Base-by-base conservation (phyloP, 2,329 filamentous ascomycete species). In the Colletotrichum scovillei region DNA sequence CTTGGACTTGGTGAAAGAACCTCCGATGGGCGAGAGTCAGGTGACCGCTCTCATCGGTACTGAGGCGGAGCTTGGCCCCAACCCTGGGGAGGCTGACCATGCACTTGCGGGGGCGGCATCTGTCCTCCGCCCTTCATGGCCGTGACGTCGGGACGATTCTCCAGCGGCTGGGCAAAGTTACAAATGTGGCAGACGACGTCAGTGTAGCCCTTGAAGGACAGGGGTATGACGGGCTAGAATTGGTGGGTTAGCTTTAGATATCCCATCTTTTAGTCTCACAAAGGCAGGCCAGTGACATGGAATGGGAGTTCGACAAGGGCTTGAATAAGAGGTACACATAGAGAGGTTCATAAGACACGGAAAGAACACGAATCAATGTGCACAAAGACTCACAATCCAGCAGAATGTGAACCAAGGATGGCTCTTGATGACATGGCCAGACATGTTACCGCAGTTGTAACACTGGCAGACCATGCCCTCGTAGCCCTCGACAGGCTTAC, bases 381-480 rank as follows among this genome's bases (percentile, higher is more conserved):
- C 14, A 49, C 3, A 5, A 35, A 28, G 16, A 84, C 88, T 78
- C 82, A 92, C 90, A 66, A 95, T 83, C 82, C 93, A 95, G 86
- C 93, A 95, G 79, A 95, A 91, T 5, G 93, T 95, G 79, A 95
- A 95, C 92, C 92, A 95, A 55, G 91, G 90, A 72, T 92, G 87
- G 72, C 87, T 88, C 81, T 92, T 92, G 78, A 91, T 85, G 70
- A 92, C 90, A 74, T 84, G 85, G 16, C 86, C 91, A 2, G 87
- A 85, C 82, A 88, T 90, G 84, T 92, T 92, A 65, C 91, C 90
- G 81, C 91, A 92, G 81, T 92, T 91, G 81, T 91, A 88, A 78
- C 91, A 92, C 77, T 91, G 90, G 78, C 88, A 92, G 65, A 88
- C 81, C 74, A 92, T 80, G 76, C 88, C 87, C 78, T 92, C 88